These are phyloP conservation scores for Penicillium pulvis DNA, from an alignment of 495 filamentous ascomycete genomes.

Conservation along the genomic window DNA sequence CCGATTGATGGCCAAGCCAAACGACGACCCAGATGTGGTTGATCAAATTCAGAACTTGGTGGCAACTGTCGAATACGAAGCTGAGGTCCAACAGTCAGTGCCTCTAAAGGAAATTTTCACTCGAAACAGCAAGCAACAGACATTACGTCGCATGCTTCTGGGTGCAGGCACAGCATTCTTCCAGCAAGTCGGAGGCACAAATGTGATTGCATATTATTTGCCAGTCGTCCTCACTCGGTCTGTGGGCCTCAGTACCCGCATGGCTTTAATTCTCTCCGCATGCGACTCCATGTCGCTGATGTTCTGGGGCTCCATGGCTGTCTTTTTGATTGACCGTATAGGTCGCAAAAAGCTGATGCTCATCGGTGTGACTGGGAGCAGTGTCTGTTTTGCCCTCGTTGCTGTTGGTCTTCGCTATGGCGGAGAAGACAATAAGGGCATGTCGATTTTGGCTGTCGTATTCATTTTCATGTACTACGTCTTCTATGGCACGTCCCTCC, in stretches of 20 bases:
- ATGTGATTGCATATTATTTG: neutral
- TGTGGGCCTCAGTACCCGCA: neutral
- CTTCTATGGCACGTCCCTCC: constrained; percentile 21
- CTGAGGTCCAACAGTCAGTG: neutral
- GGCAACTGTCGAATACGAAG: neutral
- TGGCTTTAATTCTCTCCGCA: neutral
- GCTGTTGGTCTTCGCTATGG: neutral
- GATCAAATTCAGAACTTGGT: neutral
- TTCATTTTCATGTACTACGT: constrained; percentile 35
- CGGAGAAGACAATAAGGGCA: neutral
- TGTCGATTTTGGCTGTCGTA: constrained; percentile 18
- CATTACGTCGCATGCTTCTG: neutral
- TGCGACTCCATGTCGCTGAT: neutral
- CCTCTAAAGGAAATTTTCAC: neutral
- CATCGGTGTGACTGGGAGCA: neutral
- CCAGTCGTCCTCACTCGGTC: neutral
- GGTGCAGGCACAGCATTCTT: neutral
- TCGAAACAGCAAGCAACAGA: neutral
- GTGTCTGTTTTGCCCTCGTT: too few species aligned
- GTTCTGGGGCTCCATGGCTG: neutral
- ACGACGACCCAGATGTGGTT: neutral
- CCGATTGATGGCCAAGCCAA: neutral
- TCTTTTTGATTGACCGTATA: neutral
- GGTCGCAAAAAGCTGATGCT: neutral
- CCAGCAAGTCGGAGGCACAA: neutral